Evolutionary conservation across 495 filamentous ascomycete species (phyloP).

Genomic region (Saxispiralis lemnorum): DNA sequence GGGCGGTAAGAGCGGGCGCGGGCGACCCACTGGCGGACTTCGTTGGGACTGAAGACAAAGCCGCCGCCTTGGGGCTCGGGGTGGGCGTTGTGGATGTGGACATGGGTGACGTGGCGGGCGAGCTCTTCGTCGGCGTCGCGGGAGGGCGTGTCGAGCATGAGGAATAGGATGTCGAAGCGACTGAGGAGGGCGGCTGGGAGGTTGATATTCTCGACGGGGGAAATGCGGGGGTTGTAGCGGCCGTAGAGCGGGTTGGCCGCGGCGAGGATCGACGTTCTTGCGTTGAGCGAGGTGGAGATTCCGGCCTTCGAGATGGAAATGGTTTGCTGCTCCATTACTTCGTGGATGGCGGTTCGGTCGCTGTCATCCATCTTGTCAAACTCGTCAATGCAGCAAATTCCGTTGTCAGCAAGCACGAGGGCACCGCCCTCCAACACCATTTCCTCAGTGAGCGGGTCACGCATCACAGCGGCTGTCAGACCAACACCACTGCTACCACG

Average conservation of each 20-base stretch:
- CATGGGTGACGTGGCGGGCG: slow-evolving; percentile 87
- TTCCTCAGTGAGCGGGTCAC: slow-evolving; percentile 93
- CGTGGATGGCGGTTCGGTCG: slow-evolving; percentile 93
- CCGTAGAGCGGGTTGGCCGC: slow-evolving; percentile 95
- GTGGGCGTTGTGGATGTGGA: slow-evolving; percentile 93
- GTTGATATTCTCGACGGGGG: slow-evolving; percentile 97
- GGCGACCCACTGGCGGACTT: slow-evolving; percentile 90
- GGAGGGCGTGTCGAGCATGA: slow-evolving; percentile 83
- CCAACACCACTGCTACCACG: slow-evolving; percentile 91
- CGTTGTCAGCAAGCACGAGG: slow-evolving; percentile 88
- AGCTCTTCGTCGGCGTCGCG: slow-evolving; percentile 80
- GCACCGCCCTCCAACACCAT: slow-evolving; percentile 97
- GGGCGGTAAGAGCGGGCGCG: slow-evolving; percentile 79
- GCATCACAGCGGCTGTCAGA: slow-evolving; percentile 95
- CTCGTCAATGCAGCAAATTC: slow-evolving; percentile 98
- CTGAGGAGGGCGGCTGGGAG: slow-evolving; percentile 87
- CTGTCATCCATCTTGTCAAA: slow-evolving; percentile 99
- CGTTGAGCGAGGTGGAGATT: slow-evolving; percentile 89
- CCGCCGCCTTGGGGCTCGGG: slow-evolving; percentile 47
- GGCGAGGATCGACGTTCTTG: slow-evolving; percentile 90
- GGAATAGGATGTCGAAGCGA: slow-evolving; percentile 90
- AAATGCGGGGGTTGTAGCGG: slow-evolving; percentile 91
- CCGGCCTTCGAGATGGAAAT: slow-evolving; percentile 98
- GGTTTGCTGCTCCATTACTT: slow-evolving; percentile 99
- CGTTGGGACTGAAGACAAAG: slow-evolving; percentile 70